Conservation (phyloP, 2,329 filamentous ascomycete species). For the Fusarium vanettenii region DNA sequence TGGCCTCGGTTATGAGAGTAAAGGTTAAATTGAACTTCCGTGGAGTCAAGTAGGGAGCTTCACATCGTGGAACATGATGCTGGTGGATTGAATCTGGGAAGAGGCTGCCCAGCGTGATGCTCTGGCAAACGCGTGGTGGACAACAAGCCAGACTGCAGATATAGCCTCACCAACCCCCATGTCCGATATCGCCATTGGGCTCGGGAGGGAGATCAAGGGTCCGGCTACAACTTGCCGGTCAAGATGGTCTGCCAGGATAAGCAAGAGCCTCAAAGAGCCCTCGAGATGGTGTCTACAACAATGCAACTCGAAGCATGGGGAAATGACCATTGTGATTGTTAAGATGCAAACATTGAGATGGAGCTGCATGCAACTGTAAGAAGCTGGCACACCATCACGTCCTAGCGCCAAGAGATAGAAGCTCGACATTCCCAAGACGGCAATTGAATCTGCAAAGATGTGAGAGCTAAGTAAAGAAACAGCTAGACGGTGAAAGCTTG, state of each 20-base stretch:
- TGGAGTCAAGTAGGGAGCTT: neutral
- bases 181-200: neutral
- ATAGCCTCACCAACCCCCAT: neutral
- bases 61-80: neutral
- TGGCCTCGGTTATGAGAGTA: neutral
- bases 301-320: neutral
- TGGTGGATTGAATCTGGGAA: neutral
- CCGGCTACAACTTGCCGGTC: neutral
- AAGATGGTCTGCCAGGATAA: neutral
- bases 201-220: neutral
- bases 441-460: neutral
- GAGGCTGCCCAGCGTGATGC: neutral
- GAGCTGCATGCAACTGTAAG: neutral
- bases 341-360: neutral
- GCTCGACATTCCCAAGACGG: neutral
- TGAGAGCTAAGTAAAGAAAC: neutral
- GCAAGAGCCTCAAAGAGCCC: neutral
- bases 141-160: neutral
- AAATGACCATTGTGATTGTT: neutral
- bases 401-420: neutral
- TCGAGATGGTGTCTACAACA: neutral
- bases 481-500: neutral
- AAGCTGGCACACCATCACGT: neutral
- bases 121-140: neutral
- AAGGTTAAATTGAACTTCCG: neutral